Base-by-base conservation (phyloP, 306 rosid species). In the Dicorynia guianensis region DNA sequence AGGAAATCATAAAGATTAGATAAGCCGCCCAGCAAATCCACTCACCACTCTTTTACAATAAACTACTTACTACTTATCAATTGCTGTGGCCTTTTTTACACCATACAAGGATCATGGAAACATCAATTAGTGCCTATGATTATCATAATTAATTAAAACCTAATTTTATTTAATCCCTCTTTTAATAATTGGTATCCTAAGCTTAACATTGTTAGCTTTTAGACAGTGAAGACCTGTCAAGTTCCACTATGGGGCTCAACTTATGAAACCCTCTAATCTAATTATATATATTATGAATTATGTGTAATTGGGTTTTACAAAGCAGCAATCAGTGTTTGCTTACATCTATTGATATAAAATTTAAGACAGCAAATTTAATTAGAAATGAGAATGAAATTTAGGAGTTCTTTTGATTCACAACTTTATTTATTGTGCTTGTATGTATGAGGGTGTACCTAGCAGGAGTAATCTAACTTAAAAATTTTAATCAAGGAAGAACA, bases 111-210 rank as follows among this genome's bases (percentile, higher is more conserved):
- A 73, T 64, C 78, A 63, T 63, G 85, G 85, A 63, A 81, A 74
- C 84, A 81, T 82, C 78, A 82, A 80, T 85, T 75, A 80, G 82
- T 82, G 78, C 74, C 79, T 76, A 68, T 78, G 74, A 53, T 70
- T 52, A 74, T 74, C 84, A 78, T 66, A 60, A 69, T 65, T 59
- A 52, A 40, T 65, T 59, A 52, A 40, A 70, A 50, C 68, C 75
- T 49, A 81, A 64, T 46, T 69, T 58, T 55, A 67, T 59, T 67
- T 72, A 71, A 50, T 15, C 52, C 48, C 62, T 25, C 53, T 74
- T 57, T 52, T 50, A 5, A 77, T 59, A 5, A 36, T 63, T 62
- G 85, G 79, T n/a, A 81, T 78, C 83, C 83, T 67, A 80, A 57
- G 69, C 65, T 55, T 38, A 46, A 50, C 53, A 11, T 71, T 67